Conservation (phyloP, 768 basidiomycete species). For the Pleurotus tuber-regium region DNA sequence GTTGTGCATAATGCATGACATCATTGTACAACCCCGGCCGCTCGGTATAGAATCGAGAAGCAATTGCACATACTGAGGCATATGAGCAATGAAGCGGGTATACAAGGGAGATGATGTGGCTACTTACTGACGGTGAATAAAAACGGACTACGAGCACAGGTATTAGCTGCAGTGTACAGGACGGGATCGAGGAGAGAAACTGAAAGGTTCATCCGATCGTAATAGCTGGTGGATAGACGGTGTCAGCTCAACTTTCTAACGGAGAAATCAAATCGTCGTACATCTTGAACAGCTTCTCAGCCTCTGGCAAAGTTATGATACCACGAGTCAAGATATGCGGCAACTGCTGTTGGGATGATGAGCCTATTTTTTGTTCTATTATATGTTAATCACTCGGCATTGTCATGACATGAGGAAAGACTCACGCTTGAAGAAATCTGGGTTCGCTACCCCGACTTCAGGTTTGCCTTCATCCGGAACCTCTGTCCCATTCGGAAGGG, state of each 20-base stretch:
- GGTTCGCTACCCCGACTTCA: slow-evolving; percentile 64
- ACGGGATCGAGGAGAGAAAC: slow-evolving; percentile 77
- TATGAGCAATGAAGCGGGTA: not conserved
- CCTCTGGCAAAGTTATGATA: slow-evolving; percentile 62
- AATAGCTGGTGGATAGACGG: slow-evolving; percentile 48
- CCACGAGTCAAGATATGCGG: slow-evolving; percentile 67
- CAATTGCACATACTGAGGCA: slow-evolving; percentile 75
- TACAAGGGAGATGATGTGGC: not conserved
- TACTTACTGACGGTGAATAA: slow-evolving; percentile 86
- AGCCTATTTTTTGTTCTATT: slow-evolving; percentile 36
- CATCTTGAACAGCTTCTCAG: slow-evolving; percentile 73
- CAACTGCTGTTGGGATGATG: slow-evolving; percentile 42
- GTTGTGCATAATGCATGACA: slow-evolving; percentile 72
- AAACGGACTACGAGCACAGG: slow-evolving; percentile 84
- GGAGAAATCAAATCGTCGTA: slow-evolving; percentile 25
- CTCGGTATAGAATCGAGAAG: slow-evolving; percentile 76
- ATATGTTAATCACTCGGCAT: slow-evolving; percentile 36
- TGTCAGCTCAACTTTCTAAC: slow-evolving; percentile 9
- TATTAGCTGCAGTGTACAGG: slow-evolving; percentile 80
- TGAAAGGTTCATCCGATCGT: slow-evolving; percentile 76
- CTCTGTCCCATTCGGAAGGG: slow-evolving; percentile 28
- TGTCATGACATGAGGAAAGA: slow-evolving; percentile 11
- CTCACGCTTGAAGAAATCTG: slow-evolving; percentile 66
- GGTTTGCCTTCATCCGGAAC: slow-evolving; percentile 26
- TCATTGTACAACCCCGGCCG: slow-evolving; percentile 69